These are phyloP conservation scores for Mycena capillaripes DNA, from an alignment of 768 basidiomycete species.

Conservation along the genomic window DNA sequence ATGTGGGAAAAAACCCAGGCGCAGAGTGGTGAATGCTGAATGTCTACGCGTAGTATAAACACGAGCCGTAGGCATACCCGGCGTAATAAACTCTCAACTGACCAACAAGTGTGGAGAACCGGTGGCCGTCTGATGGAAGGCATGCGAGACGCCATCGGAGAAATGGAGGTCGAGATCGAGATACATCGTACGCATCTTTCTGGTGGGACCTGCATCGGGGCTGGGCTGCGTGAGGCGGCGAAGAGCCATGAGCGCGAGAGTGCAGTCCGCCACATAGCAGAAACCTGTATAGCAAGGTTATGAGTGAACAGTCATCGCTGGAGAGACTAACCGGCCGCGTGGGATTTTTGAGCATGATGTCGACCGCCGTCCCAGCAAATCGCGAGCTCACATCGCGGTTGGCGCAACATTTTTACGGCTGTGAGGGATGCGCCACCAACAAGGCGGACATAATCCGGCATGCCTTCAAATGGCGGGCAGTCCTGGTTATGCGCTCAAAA, in stretches of 20 bases:
- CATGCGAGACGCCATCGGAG: conserved; percentile 88
- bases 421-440: conserved; percentile 86
- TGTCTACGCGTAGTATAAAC: conserved; percentile 64
- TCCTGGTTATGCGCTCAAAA: conserved; percentile 58
- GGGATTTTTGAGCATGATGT: conserved; percentile 86
- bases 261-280: conserved; percentile 94
- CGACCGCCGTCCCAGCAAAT: conserved; percentile 96
- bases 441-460: conserved; percentile 77
- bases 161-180: conserved; percentile 95
- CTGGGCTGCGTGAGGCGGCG: conserved; percentile 36
- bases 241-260: conserved; percentile 84
- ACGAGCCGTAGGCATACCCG: not conserved
- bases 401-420: conserved; percentile 72
- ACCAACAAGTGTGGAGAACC: conserved; percentile 63
- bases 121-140: conserved; percentile 65
- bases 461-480: conserved; percentile 81
- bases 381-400: conserved; percentile 67
- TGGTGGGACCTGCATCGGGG: conserved; percentile 18
- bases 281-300: too few relatives aligned
- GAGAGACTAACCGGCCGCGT: too few relatives aligned
- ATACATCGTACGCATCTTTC: conserved; percentile 83
- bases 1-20: conserved; percentile 87
- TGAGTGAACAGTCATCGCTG: too few relatives aligned
- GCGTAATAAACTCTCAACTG: conserved; percentile 18
- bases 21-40: conserved; percentile 89